Percentiles rank a stretch among this genome's conserved stretches.
phyloP scores from a whole-genome alignment of 2,329 filamentous ascomycete species.

The Gyromitra esculenta region DNA sequence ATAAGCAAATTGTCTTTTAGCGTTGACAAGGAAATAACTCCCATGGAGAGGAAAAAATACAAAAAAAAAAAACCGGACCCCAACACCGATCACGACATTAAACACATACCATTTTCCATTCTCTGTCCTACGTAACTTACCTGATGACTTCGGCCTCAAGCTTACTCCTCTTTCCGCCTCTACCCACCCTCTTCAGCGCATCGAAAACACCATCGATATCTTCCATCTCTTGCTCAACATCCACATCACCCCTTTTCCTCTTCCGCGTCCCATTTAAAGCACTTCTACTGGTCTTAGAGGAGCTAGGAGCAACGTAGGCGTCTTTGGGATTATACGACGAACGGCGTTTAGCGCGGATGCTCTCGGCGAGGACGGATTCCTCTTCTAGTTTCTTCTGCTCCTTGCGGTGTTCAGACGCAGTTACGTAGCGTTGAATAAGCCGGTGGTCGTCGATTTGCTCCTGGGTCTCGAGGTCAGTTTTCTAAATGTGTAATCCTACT shows the following conservation, averaged over 20 bases:
- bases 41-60: neutral
- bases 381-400: slow-evolving; percentile 48
- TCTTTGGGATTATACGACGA: slow-evolving; percentile 31
- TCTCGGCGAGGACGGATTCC: slow-evolving; percentile 28
- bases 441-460: slow-evolving; percentile 53
- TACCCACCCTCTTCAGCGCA: slow-evolving; percentile 34
- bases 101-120: slow-evolving; percentile 1
- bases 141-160: slow-evolving; percentile 39
- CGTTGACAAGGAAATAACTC: neutral
- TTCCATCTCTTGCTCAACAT: slow-evolving; percentile 45
- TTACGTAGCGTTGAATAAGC: slow-evolving; percentile 51
- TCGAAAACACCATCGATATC: slow-evolving; percentile 47
- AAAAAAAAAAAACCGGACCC: slow-evolving; percentile 13
- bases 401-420: slow-evolving; percentile 50
- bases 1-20: neutral
- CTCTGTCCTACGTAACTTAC: neutral
- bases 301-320: neutral
- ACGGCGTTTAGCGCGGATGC: slow-evolving; percentile 21
- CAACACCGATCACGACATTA: slow-evolving; percentile 15
- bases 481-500: neutral
- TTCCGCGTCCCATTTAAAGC: slow-evolving; percentile 1
- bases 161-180: slow-evolving; percentile 42
- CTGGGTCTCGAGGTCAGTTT: slow-evolving; percentile 19
- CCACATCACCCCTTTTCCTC: slow-evolving; percentile 32
- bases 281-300: neutral